phyloP scores from a whole-genome alignment of 2,329 filamentous ascomycete genomes.

The Fusarium goolgardi region DNA sequence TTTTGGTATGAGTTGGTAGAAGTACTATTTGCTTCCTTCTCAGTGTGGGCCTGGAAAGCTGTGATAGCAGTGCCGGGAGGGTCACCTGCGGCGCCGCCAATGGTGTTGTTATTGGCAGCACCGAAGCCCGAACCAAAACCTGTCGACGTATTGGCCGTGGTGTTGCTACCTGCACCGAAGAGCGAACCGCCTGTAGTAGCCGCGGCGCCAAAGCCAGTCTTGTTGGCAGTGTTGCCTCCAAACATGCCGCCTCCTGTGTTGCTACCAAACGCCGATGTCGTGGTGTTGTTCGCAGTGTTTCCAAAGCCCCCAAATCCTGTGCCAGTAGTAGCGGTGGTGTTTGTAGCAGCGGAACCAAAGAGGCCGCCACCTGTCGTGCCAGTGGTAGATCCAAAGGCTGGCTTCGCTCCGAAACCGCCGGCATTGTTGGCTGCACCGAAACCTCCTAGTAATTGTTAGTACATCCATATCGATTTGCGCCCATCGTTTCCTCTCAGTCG shows the following conservation, averaged over 20 bases:
- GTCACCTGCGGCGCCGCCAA: constrained; percentile 64
- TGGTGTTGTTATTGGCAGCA: constrained; percentile 59
- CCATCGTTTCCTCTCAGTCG: constrained; percentile 26
- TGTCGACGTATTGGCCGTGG: constrained; percentile 47
- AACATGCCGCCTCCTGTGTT: constrained; percentile 63
- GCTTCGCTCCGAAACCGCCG: constrained; percentile 58
- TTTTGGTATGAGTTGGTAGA: constrained; percentile 78
- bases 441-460: constrained; percentile 47
- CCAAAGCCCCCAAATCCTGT: constrained; percentile 58
- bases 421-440: constrained; percentile 53
- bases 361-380: constrained; percentile 56
- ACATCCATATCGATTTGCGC: constrained; percentile 22
- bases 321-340: constrained; percentile 54
- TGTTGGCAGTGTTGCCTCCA: constrained; percentile 59
- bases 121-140: constrained; percentile 58
- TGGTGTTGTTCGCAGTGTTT: constrained; percentile 47
- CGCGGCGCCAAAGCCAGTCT: constrained; percentile 63
- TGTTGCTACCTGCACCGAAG: constrained; percentile 57
- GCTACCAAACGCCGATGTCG: constrained; percentile 55
- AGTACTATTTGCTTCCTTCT: constrained; percentile 75
- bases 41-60: constrained; percentile 75
- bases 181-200: constrained; percentile 57
- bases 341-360: constrained; percentile 58
- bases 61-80: constrained; percentile 75
- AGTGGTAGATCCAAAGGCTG: constrained; percentile 64